Percentiles rank a stretch among this genome's conserved stretches.
phyloP scores from a whole-genome alignment of 139 green algal species.

The Edaphochlamys debaryana region DNA sequence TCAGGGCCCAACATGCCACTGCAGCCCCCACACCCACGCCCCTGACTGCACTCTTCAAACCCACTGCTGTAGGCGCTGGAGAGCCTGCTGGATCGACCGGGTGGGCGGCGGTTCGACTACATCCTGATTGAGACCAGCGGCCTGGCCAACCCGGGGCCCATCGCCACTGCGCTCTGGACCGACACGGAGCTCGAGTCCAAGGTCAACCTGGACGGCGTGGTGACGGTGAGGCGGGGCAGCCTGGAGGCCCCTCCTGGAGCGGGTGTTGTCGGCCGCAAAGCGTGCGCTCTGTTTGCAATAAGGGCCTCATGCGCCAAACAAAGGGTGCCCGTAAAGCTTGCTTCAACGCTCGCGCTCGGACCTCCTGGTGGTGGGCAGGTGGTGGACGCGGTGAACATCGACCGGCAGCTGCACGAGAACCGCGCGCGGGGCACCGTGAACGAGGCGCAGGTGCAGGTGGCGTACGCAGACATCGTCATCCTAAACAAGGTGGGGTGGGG shows the following conservation, averaged over 20 bases:
- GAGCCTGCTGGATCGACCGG: slow-evolving; percentile 22
- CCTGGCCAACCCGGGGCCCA: slow-evolving; percentile 88
- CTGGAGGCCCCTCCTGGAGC: too few species aligned
- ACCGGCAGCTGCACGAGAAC: slow-evolving; percentile 68
- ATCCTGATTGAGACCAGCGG: slow-evolving; percentile 93
- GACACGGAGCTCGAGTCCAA: slow-evolving; percentile 85
- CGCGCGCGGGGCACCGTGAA: slow-evolving; percentile 65
- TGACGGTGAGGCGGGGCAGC: slow-evolving; percentile 53
- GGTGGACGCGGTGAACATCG: slow-evolving; percentile 83
- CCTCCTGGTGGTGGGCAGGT: too few species aligned
- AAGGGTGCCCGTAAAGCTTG: too few species aligned
- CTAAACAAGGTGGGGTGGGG: slow-evolving; percentile 43
- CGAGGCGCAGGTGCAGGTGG: slow-evolving; percentile 88
- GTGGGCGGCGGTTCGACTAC: slow-evolving; percentile 77
- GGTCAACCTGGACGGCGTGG: slow-evolving; percentile 83
- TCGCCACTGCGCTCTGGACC: slow-evolving; percentile 88
- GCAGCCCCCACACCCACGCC: too few species aligned
- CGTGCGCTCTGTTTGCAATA: too few species aligned
- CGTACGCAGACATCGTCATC: slow-evolving; percentile 88
- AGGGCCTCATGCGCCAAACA: too few species aligned
- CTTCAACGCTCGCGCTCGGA: too few species aligned
- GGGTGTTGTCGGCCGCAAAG: too few species aligned
- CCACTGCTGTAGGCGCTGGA: slow-evolving; percentile 40
- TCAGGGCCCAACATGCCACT: too few species aligned
- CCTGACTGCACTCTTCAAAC: too few species aligned